phyloP scores from a whole-genome alignment of 164 flowering plant genomes.

The Nelumbo lutea region DNA sequence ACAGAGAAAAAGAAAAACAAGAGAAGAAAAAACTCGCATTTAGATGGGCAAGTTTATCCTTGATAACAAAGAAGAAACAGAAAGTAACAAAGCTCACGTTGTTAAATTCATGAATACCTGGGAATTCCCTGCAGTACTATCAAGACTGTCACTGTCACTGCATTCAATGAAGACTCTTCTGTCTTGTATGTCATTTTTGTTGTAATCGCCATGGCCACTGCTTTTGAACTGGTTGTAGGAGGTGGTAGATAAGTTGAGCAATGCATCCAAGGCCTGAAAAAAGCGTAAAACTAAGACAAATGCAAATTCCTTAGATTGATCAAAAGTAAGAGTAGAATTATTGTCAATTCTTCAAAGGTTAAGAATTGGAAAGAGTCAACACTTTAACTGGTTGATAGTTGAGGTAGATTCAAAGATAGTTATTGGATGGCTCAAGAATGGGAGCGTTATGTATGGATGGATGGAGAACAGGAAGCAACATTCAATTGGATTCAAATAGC shows the following conservation, averaged over 20 bases:
- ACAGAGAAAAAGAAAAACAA: not conserved
- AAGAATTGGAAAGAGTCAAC: no score
- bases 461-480: no score
- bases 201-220: slow-evolving; percentile 9
- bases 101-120: slow-evolving; percentile 16
- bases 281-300: slow-evolving; percentile 3
- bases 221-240: slow-evolving; percentile 25
- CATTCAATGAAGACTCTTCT: slow-evolving; percentile 11
- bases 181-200: slow-evolving; percentile 20
- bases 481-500: no score
- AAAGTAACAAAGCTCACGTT: not conserved
- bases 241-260: slow-evolving; percentile 63
- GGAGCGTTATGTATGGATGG: no score
- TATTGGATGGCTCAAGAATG: no score
- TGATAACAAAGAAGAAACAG: not conserved
- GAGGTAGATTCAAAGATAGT: no score
- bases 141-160: slow-evolving; percentile 9
- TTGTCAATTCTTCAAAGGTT: no score
- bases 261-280: slow-evolving; percentile 58
- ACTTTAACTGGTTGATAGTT: no score
- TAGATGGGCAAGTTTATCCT: not conserved
- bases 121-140: slow-evolving; percentile 5
- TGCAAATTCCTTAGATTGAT: not conserved
- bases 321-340: not conserved
- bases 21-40: not conserved